Base-by-base conservation (phyloP, 179 eudicot species). In the Patellifolia procumbens region DNA sequence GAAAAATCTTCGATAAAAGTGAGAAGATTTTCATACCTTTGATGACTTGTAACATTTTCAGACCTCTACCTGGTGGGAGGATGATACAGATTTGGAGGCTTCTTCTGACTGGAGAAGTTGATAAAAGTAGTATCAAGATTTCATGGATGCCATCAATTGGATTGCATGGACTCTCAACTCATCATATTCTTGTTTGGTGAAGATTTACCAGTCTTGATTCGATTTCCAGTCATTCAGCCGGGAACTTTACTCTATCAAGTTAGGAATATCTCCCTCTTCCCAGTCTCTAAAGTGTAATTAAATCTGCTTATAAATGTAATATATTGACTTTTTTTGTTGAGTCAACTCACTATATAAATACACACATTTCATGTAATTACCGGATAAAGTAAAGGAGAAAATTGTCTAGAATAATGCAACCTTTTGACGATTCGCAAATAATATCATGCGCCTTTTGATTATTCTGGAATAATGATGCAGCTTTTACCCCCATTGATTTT, bases 61-160 rank as follows among this genome's bases (percentile, higher is more conserved):
- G 98, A 86, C 82, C 37, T 72, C 91, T 6, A 94, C 98, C 66
- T 94, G 98, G 98, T 94, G 97, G 97, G 98, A 94, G 77, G 97
- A 86, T 71, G 90, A 83, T 29, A 81, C 86, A n/a, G 97, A 89
- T 11, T 76, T 87, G 70, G 98, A 92, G 85, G 75, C 76, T 63
- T 93, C 96, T 70, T 83, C 97, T 55, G 97, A 86, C 32, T 94
- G 98, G 98, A 93, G 97, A 83, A 91, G 83, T 83, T 94, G 83
- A 91, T 46, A 45, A 43, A 52, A 64, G 26, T 16, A 1, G 45
- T 49, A 28, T 37, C 55, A 28, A 26, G n/a, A 48, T 62, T 15
- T 7, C 3, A 10, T 17, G 28, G 37, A 46, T 65, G 6, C 35
- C 72, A 66, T 46, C 31, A 28, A 31, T 29, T 37, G 43, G 7